phyloP scores from a whole-genome alignment of 192 early-diverging fungal species.

The Coemansia sp. region DNA sequence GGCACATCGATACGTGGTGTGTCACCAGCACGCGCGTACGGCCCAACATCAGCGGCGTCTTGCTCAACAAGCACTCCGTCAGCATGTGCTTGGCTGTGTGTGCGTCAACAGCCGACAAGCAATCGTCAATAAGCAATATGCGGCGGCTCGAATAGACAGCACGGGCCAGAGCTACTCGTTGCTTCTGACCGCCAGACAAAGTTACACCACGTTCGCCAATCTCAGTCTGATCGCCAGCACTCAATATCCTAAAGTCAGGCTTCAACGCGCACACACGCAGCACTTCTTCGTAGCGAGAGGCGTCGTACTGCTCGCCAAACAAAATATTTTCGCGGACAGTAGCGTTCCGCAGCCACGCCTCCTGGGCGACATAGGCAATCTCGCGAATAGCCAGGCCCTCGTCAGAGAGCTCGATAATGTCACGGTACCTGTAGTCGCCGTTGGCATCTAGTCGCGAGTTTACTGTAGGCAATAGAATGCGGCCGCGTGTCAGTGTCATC shows the following conservation, averaged over 20 bases:
- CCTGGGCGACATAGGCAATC: conserved; percentile 85
- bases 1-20: conserved; percentile 75
- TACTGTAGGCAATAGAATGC: conserved; percentile 18
- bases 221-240: conserved; percentile 87
- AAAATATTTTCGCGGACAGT: conserved; percentile 76
- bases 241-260: conserved; percentile 81
- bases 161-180: no score
- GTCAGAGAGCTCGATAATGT: conserved; percentile 15
- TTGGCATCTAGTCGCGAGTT: background rate
- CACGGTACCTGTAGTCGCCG: background rate
- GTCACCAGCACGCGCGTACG: conserved; percentile 90
- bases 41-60: conserved; percentile 64
- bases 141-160: conserved; percentile 40
- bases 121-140: conserved; percentile 81
- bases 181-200: conserved; percentile 13
- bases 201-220: conserved; percentile 88
- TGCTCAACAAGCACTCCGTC: conserved; percentile 70
- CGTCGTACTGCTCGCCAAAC: conserved; percentile 70
- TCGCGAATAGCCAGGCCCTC: conserved; percentile 44
- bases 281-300: conserved; percentile 74
- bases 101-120: conserved; percentile 91
- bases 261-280: conserved; percentile 80
- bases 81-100: conserved; percentile 89
- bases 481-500: conserved; percentile 47
- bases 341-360: conserved; percentile 68